These are phyloP conservation scores for Penicillium lividum DNA, from an alignment of 495 filamentous ascomycete species.

Conservation along the genomic window DNA sequence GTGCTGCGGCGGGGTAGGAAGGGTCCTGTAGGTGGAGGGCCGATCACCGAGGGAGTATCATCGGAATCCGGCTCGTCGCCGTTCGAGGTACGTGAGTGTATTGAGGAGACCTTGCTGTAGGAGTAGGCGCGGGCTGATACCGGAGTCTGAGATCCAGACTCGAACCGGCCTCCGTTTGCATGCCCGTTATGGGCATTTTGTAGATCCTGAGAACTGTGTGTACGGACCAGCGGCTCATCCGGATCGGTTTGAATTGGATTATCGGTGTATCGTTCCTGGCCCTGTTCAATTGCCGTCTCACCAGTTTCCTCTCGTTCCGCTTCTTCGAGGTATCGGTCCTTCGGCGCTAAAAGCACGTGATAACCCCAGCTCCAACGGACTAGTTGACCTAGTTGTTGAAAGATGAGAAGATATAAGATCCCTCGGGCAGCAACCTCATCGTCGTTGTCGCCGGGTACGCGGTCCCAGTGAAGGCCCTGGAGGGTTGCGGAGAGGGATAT, in stretches of 20 bases:
- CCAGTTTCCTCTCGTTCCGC: constrained; percentile 54
- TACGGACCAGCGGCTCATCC: constrained; percentile 46
- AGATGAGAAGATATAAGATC: constrained; percentile 93
- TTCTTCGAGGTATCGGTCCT: constrained; percentile 61
- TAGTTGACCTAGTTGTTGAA: constrained; percentile 94
- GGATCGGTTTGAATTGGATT: constrained; percentile 50
- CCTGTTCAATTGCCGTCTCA: constrained; percentile 58
- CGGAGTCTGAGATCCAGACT: constrained; percentile 46
- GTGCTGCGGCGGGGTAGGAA: constrained; percentile 45
- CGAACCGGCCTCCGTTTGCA: constrained; percentile 29
- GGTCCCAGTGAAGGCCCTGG: constrained; percentile 89
- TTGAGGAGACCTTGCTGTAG: constrained; percentile 37
- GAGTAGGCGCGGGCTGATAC: constrained; percentile 37
- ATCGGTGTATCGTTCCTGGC: constrained; percentile 64
- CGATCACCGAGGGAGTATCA: constrained; percentile 29
- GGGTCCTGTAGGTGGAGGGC: constrained; percentile 36
- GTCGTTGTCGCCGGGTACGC: constrained; percentile 86
- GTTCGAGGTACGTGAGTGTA: constrained; percentile 8
- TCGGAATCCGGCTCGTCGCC: constrained; percentile 29
- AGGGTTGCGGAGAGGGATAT: constrained; percentile 91
- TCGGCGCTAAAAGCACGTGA: constrained; percentile 83
- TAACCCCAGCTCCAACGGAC: constrained; percentile 99
- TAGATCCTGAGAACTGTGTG: constrained; percentile 30
- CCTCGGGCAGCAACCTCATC: constrained; percentile 91
- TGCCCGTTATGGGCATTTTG: constrained; percentile 22